Base-by-base conservation (phyloP, 2,329 filamentous ascomycete species). In the Torrubiella hemipterigena region DNA sequence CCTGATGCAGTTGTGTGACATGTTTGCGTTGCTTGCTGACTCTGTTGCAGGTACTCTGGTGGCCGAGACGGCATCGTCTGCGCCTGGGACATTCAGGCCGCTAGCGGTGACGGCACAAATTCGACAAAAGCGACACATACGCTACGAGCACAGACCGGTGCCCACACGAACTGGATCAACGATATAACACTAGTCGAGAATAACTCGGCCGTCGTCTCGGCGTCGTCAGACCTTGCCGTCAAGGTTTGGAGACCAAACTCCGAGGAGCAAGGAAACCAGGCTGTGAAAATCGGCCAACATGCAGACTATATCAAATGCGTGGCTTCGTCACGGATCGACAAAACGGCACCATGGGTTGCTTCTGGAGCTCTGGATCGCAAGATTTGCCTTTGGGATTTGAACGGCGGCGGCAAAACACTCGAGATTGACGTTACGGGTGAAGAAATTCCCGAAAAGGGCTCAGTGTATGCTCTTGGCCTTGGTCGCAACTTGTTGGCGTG, bases 291-390 rank as follows among this genome's bases (percentile, higher is more conserved):
- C 48, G 91, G 91, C 41, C 77, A 89, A 47, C 91, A 98, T 56
- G 80, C 78, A 47, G 91, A 98, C 63, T 98, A 96, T 51, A 87
- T 94, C 50, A 98, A 96, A 59, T 87, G 85, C 43, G 70, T 98
- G 22, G 84, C 87, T 13, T 81, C 83, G 7, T 84, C 89, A 7
- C 50, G 63, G 43, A 47, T 51, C 26, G 67, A 73, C 42, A 59
- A 66, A 25, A 65, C 73, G 24, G 71, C 75, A 33, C 77, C 79
- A 45, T 98, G 89, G 89, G 81, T 96, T 13, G 91, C 87, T 5
- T 94, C 89, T 3, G 91, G 87, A 27, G 91, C 89, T 2, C 69
- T 98, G 20, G 91, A 98, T 55, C 77, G 89, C 45, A 89, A 86
- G 50, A 85, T 98, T 40, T 83, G 75, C 48, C 64, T 96, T 6